phyloP scores from a whole-genome alignment of 1,284 basidiomycete genomes.

The Rugosomyces carneus region DNA sequence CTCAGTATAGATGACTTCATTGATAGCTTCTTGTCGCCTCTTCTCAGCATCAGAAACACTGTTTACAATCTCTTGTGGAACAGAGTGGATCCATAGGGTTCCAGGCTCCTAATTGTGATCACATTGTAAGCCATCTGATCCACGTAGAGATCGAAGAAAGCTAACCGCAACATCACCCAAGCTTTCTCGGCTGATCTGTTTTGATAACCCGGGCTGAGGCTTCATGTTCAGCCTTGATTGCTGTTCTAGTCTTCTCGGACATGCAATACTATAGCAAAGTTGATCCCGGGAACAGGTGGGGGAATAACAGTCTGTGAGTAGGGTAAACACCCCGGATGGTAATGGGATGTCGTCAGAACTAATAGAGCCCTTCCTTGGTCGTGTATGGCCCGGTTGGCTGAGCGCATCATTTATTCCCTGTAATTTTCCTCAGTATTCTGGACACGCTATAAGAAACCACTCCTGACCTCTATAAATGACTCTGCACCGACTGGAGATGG shows the following conservation, averaged over 20 bases:
- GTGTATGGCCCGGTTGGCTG: constrained; percentile 28
- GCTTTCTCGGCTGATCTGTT: constrained; percentile 78
- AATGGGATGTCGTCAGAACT: constrained; percentile 64
- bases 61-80: constrained; percentile 90
- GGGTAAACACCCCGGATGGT: constrained; percentile 94
- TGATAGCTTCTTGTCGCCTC: constrained; percentile 97
- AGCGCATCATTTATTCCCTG: constrained; percentile 33
- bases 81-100: constrained; percentile 95
- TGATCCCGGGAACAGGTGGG: constrained; percentile 93
- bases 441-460: not conserved
- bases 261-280: constrained; percentile 96
- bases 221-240: constrained; percentile 92
- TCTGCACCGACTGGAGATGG: constrained; percentile 34
- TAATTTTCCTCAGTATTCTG: not conserved
- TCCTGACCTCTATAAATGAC: constrained; percentile 27
- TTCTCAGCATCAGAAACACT: constrained; percentile 91
- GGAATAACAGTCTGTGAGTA: constrained; percentile 96
- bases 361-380: constrained; percentile 37
- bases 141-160: constrained; percentile 5
- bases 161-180: constrained; percentile 74
- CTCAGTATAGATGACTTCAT: constrained; percentile 98
- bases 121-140: not conserved
- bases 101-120: constrained; percentile 67
- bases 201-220: constrained; percentile 82
- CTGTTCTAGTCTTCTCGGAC: constrained; percentile 90